A percentile compares a stretch with the other conserved stretches of the same genome.
These are phyloP conservation scores for Coelomomyces lativittatus DNA, from an alignment of 371 early-diverging fungal species.

Conservation along the genomic window DNA sequence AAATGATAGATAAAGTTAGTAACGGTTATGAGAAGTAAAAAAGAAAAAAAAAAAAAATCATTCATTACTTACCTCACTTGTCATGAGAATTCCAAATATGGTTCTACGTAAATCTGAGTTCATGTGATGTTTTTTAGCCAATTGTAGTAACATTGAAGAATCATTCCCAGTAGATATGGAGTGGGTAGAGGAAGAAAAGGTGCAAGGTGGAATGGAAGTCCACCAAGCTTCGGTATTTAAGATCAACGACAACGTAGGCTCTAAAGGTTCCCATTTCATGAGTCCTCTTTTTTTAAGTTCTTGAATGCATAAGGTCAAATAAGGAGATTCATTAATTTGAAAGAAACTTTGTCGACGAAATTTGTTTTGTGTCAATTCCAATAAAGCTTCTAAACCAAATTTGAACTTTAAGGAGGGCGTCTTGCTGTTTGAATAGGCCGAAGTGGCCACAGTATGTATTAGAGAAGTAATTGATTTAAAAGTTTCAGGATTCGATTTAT, in stretches of 20 bases:
- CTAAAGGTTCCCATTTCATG: constrained; percentile 27
- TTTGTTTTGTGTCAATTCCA: not conserved
- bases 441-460: no score
- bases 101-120: constrained; percentile 83
- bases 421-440: no score
- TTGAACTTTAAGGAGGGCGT: no score
- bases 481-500: no score
- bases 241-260: constrained; percentile 6
- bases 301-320: not conserved
- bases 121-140: constrained; percentile 76
- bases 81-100: constrained; percentile 78
- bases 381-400: no score
- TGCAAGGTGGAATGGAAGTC: not conserved
- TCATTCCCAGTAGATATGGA: not conserved
- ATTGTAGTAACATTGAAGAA: constrained; percentile 27
- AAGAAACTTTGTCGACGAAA: no score
- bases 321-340: not conserved
- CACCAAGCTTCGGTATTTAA: not conserved
- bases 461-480: no score
- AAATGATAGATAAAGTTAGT: not conserved
- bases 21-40: not conserved
- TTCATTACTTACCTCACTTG: constrained; percentile 47
- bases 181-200: not conserved
- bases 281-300: constrained; percentile 7
- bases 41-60: not conserved